Conservation (phyloP, 2,329 filamentous ascomycete species). For the Penicillium sp. region DNA sequence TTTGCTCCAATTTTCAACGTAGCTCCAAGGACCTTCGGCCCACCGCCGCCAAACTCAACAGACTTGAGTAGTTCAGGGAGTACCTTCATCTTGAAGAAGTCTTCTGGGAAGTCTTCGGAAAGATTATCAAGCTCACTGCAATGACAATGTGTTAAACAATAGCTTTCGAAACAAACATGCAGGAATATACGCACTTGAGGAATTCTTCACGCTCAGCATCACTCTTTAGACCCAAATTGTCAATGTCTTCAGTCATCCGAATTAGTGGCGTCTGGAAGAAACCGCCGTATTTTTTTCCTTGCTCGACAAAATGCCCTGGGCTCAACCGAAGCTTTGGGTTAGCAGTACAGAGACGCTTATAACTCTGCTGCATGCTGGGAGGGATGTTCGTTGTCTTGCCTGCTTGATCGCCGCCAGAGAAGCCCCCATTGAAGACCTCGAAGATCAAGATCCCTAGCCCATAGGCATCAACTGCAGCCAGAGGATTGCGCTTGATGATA, state of each 20-base stretch:
- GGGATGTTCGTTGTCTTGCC: constrained; percentile 84
- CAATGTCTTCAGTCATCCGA: constrained; percentile 85
- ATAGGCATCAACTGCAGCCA: constrained; percentile 81
- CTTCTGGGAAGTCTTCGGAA: constrained; percentile 91
- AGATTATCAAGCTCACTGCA: constrained; percentile 71
- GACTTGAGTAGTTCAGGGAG: constrained; percentile 95
- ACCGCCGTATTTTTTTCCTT: constrained; percentile 72
- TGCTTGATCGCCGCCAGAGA: constrained; percentile 70
- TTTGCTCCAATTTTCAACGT: constrained; percentile 90
- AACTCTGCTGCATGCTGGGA: constrained; percentile 81
- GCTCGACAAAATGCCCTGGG: constrained; percentile 80
- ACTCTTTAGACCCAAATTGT: constrained; percentile 84
- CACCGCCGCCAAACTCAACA: constrained; percentile 95
- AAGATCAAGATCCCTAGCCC: constrained; percentile 78
- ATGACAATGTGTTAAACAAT: constrained; percentile 22
- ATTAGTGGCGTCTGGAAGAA: constrained; percentile 95
- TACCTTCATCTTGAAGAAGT: constrained; percentile 97
- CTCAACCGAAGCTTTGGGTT: constrained; percentile 87
- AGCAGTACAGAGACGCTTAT: constrained; percentile 80
- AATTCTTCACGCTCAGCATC: constrained; percentile 81
- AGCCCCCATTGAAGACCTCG: constrained; percentile 88
- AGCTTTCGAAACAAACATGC: not conserved
- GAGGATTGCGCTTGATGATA: constrained; percentile 74
- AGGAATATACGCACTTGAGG: constrained; percentile 56
- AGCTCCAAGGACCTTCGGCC: constrained; percentile 80